Percentiles rank a stretch among this genome's conserved stretches.
Conservation (phyloP, 768 basidiomycete species). For the Boletellus ananiceps region DNA sequence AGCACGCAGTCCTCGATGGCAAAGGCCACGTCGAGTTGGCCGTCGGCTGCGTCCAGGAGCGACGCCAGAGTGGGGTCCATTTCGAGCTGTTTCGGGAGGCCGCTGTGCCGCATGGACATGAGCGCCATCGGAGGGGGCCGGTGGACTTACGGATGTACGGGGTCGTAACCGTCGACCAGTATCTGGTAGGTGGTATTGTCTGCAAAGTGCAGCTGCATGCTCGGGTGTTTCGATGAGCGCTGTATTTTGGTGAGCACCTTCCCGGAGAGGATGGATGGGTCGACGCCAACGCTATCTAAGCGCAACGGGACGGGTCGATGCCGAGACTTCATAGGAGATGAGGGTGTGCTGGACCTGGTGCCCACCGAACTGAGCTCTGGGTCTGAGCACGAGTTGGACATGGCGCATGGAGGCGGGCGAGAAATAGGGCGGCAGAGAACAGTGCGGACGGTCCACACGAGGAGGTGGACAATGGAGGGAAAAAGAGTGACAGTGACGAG, state of each 20-base stretch:
- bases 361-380: slow-evolving; percentile 10
- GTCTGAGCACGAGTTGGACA: slow-evolving; percentile 9
- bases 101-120: slow-evolving; percentile 21
- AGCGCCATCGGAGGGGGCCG: background rate
- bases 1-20: slow-evolving; percentile 50
- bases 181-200: slow-evolving; percentile 45
- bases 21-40: slow-evolving; percentile 31
- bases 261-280: slow-evolving; percentile 41
- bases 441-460: slow-evolving; percentile 4
- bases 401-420: slow-evolving; percentile 4
- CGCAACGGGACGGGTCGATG: slow-evolving; percentile 36
- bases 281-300: slow-evolving; percentile 29
- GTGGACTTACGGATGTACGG: slow-evolving; percentile 36
- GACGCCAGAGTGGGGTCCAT: slow-evolving; percentile 41
- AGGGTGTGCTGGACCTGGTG: slow-evolving; percentile 16
- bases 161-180: slow-evolving; percentile 62
- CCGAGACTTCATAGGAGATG: slow-evolving; percentile 25
- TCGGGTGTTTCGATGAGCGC: slow-evolving; percentile 42
- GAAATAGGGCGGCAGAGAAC: slow-evolving; percentile 1
- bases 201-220: slow-evolving; percentile 43
- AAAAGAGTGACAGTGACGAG: slow-evolving; percentile 48
- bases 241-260: slow-evolving; percentile 39
- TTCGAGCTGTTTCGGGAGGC: slow-evolving; percentile 58
- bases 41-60: slow-evolving; percentile 38
- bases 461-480: slow-evolving; percentile 10